Evolutionary conservation across 2,329 filamentous ascomycete species (phyloP).

Genomic region (Epichloe bromicola): DNA sequence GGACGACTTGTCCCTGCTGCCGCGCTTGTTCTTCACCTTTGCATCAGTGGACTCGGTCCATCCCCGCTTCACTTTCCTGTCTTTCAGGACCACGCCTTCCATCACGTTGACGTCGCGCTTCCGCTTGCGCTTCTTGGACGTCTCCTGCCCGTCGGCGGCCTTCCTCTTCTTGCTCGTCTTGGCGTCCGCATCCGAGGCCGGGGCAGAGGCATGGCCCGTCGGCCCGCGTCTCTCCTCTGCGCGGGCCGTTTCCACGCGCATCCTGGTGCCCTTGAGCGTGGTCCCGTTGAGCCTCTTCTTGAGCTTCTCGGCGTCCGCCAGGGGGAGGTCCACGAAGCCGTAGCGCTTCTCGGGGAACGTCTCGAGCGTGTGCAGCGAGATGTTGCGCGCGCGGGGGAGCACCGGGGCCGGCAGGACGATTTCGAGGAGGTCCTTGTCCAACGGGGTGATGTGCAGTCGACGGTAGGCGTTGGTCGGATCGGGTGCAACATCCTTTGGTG

Average conservation of each 20-base stretch:
- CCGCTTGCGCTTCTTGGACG: constrained; percentile 37
- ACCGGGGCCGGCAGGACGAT: constrained; percentile 58
- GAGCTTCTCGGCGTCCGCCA: constrained; percentile 72
- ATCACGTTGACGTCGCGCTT: constrained; percentile 39
- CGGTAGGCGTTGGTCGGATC: constrained; percentile 6
- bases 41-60: constrained; percentile 61
- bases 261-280: constrained; percentile 71
- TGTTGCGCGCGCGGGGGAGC: constrained; percentile 53
- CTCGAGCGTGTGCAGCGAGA: constrained; percentile 78
- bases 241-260: constrained; percentile 71
- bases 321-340: constrained; percentile 82
- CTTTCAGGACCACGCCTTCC: constrained; percentile 57
- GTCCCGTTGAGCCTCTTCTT: constrained; percentile 84
- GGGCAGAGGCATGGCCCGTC: constrained; percentile 11
- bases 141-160: constrained; percentile 20
- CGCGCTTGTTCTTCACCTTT: constrained; percentile 34
- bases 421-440: constrained; percentile 61
- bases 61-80: constrained; percentile 72
- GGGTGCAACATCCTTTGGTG: background rate
- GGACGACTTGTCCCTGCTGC: constrained; percentile 30
- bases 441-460: constrained; percentile 72
- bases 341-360: constrained; percentile 85
- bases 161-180: constrained; percentile 20
- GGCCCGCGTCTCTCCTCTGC: constrained; percentile 33
- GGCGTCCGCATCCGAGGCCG: constrained; percentile 15